Base-by-base conservation (phyloP, 768 basidiomycete species). In the Infundibulicybe gibba region DNA sequence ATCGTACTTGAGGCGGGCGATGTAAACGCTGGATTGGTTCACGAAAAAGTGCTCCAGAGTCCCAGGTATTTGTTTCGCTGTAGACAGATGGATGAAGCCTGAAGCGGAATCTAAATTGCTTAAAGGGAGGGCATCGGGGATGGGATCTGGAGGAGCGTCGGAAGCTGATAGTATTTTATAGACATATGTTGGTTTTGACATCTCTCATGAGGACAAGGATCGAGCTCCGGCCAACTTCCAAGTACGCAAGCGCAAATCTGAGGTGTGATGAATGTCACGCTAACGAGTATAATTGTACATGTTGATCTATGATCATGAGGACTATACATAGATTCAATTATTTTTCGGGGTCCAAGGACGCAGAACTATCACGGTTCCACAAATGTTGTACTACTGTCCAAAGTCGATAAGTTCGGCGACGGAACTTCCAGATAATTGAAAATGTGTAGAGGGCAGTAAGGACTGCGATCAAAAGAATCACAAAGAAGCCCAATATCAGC, bases 81-180 rank as follows among this genome's bases (percentile, higher is more conserved):
- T 80, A 16, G 78, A 81, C 17, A 82, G 65, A 52, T 83, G 80
- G 50, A 82, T 68, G 53, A 81, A 81, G 1, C 73, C 72, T 6
- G 71, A 71, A 4, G 51, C 42, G 33, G 60, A 43, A 49, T 83
- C 81, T 12, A 83, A 61, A 14, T 64, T 54, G 49, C 77, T 81
- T 38, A 82, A 55, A 15, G 79, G 78, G 20, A 83, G 68, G 3
- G 51, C 56, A 2, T 64, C 58, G 6, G 80, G 79, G 12, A 81
- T 61, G 1, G 64, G 65, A 6, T 58, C 57, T 2, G 69, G 60
- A 25, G 73, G 68, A 19, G 72, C 62, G 8, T 69, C 52, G 8
- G 71, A 63, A 33, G 64, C 51, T 12, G 72, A 66, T 30, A 83
- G 61, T 49, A 86, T 73, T 54, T 85, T 86, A 69, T 85, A 86